Base-by-base conservation (phyloP, 805 yeast genomes). In the Dipodascus albidus region DNA sequence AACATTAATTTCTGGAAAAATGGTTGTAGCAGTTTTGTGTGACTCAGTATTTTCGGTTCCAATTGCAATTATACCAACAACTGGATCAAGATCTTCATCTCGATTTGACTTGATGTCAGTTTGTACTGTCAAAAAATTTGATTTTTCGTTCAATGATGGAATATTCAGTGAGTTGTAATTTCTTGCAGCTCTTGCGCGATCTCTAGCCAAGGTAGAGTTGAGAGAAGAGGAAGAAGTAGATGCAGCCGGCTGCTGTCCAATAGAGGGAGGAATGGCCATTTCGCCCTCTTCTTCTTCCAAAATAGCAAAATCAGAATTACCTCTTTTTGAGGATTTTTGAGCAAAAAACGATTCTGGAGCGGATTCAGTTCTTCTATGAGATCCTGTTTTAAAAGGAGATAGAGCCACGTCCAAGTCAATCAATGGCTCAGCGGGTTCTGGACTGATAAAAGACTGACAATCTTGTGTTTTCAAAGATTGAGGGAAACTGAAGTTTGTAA, bases 341-440 rank as follows among this genome's bases (percentile, higher is more conserved):
- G 27, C 49, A 47, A 47, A 47, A 4, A 74, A 67, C 6, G 33
- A 27, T 31, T 78, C 80, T 3, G 82, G 82, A 0, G 83, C 82
- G 44, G 80, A 74, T 62, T 78, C 83, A 1, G 81, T 70, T 54
- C 82, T 70, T 59, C 80, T 70, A 61, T 78, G 82, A 50, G 59
- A 54, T 8, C 70, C 70, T 50, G 67, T 65, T 51, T 64, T 62
- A 49, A 59, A 59, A 17, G 72, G 63, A 47, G 71, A 74, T 22
- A 76, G 67, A 9, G 81, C 81, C 24, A 75, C 75, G 56, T 80
- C 83, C 50, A 80, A 63, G 57, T 80, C 82, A 22, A 80, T 80
- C 22, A 76, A 68, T 1, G 83, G 81, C 58, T 77, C 79, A 0
- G 82, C 82, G 11, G 2, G 74, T 69, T 21, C 70, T 9, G 22